Conservation (phyloP, 805 yeast genomes). For the Peterozyma xylosa region DNA sequence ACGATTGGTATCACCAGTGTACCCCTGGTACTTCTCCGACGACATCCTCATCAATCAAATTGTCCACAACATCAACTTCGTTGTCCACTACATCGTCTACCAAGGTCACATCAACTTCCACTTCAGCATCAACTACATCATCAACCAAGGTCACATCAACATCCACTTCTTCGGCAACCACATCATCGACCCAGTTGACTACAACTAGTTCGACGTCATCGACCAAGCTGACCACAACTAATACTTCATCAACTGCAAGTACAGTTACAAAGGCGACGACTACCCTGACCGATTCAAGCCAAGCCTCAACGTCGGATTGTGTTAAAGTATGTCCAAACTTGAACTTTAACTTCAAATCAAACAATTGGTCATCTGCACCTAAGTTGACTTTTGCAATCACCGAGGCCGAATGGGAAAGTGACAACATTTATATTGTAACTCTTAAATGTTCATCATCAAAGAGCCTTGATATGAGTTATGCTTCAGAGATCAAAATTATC, state of each 20-base stretch:
- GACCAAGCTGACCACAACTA: background rate
- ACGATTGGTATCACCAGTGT: constrained; percentile 1
- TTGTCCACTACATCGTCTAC: background rate
- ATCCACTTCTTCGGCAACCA: background rate
- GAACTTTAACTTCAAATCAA: constrained; percentile 1
- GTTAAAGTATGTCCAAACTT: background rate
- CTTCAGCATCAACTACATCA: background rate
- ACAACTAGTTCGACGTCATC: background rate
- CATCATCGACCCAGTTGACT: too few relatives aligned
- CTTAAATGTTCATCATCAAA: too few relatives aligned
- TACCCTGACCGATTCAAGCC: too few relatives aligned
- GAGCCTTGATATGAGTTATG: too few relatives aligned
- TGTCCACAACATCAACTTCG: background rate
- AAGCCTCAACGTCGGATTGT: too few relatives aligned
- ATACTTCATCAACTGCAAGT: too few relatives aligned
- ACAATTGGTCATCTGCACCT: background rate
- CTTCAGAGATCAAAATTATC: too few relatives aligned
- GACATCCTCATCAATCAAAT: too few relatives aligned
- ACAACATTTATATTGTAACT: too few relatives aligned
- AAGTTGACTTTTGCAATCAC: too few relatives aligned
- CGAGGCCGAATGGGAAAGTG: too few relatives aligned
- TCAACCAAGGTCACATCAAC: background rate
- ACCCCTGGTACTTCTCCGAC: background rate
- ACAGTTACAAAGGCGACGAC: too few relatives aligned
- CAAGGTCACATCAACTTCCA: background rate